A percentile compares a stretch with the other conserved stretches of the same genome.
Evolutionary conservation across 352 stramenopile genomes (phyloP).

Genomic region (Pythium phragmitis): DNA sequence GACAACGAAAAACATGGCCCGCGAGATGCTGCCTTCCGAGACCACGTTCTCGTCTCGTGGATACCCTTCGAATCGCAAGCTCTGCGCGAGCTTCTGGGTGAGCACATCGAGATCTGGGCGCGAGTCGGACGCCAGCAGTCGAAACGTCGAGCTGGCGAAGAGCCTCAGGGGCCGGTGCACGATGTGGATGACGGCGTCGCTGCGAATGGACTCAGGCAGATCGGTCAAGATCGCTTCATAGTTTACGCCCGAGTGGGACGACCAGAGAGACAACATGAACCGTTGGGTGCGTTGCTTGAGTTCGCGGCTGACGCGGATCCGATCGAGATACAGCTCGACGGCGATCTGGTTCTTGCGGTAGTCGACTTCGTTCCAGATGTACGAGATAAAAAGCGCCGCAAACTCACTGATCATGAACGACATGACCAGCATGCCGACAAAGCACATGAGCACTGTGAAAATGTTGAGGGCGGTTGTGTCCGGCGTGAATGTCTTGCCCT

Average conservation of each 20-base stretch:
- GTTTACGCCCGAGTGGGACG: conserved; percentile 21
- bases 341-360: conserved; percentile 76
- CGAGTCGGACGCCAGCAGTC: conserved; percentile 15
- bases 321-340: conserved; percentile 43
- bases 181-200: conserved; percentile 16
- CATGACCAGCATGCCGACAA: conserved; percentile 58
- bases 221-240: conserved; percentile 27
- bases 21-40: conserved; percentile 27
- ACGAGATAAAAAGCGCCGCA: conserved; percentile 44
- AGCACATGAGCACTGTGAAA: conserved; percentile 28
- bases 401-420: conserved; percentile 78
- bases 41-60: conserved; percentile 30
- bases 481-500: conserved; percentile 30
- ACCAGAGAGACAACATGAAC: conserved; percentile 31
- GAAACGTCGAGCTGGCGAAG: conserved; percentile 24
- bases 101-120: conserved; percentile 13
- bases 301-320: conserved; percentile 17
- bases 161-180: conserved; percentile 16
- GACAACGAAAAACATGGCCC: conserved; percentile 32
- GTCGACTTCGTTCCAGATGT: conserved; percentile 34
- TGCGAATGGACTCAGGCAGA: conserved; percentile 23
- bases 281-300: conserved; percentile 25
- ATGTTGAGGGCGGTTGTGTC: conserved; percentile 14
- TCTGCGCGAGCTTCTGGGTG: conserved; percentile 8
- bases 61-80: conserved; percentile 29